Evolutionary conservation across 2,329 filamentous ascomycete genomes (phyloP), one percentile per base, ranked within the genome.

Genomic region (Neopestalotiopsis sp.): DNA sequence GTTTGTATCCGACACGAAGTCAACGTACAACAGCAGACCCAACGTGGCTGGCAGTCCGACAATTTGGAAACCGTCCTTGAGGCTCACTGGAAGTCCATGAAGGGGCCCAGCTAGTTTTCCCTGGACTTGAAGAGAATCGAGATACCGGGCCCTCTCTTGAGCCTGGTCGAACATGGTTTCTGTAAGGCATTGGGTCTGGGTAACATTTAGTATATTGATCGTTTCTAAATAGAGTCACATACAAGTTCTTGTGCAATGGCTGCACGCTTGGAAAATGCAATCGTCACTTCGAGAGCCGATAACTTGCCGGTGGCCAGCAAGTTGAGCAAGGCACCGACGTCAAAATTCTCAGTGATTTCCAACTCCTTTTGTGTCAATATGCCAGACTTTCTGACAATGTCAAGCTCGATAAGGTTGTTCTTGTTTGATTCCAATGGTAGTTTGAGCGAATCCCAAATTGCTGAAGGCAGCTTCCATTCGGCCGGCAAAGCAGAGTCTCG

Each of bases 1-100:
- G 13, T 72, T 72, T 2, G 70, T 68, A n/a, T 53, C 62, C 1
- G 71, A 45, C 4, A 53, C 45, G 20, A n/a, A 20, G 7, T 53
- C 45, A 53, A 53, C 45, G 9, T n/a, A 53, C 17, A n/a, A 53
- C 14, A 53, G 45, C 14, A 53, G 17, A 17, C 89, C 89, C 4
- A 87, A 81, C 0, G 84, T 86, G 5, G 85, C 83, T 65, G 88
- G 83, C 40, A 84, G 79, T 61, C 87, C 84, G 2, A 81, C 79
- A 57, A 90, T 77, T 67, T 88, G 84, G 78, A 91, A 89, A 61
- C 87, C 87, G 78, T 91, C 89, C 75, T 81, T 83, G 61, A 75
- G 66, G n/a, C 69, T 73, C 28, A 90, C 81, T 0, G 88, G 88
- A 0, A 90, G 79, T 2, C 90, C 90, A 77, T 92, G 90, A 7